Evolutionary conservation across 805 yeast genomes (phyloP), one percentile per base, ranked within the genome.

Genomic region (Yarrowia divulgata): DNA sequence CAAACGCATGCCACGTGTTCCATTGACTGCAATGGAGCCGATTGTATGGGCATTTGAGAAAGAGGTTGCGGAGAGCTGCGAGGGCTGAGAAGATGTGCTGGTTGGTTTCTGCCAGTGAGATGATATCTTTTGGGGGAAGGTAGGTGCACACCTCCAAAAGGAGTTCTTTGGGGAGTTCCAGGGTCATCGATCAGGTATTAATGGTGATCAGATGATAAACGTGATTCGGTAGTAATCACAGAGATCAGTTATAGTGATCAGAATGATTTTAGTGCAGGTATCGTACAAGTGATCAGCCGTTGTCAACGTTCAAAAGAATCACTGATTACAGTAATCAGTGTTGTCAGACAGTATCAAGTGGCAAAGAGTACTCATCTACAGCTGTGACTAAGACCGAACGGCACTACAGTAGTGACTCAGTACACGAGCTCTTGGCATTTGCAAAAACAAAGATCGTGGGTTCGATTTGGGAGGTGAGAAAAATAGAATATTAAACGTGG

Each of bases 71-170:
- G 5, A 49, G 3, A 32, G 37, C 37, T 16, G 18, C 19, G 14
- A 32, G 54, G 16, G 54, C 19, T 13, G 13, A 9, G 23, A 3
- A n/a, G 37, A 8, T 49, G 8, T 49, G 37, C 19, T 8, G 19
- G 54, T 32, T 32, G 12, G 54, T 49, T 9, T 49, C 54, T 14
- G 54, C 54, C 19, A 49, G 39, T 9, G 54, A 16, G n/a, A 49
- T 16, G 54, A 32, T n/a, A 29, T 49, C 54, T 6, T 49, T 9
- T 12, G 35, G 19, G 19, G 13, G 7, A 3, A 49, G 18, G 14
- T 14, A 8, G 1, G 37, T 5, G 13, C 7, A 8, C 39, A 49
- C 54, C 29, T 23, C 29, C 29, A 23, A 4, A 23, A 23, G 29
- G 29, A 23, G 29, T 23, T 23, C 29, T 23, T 23, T 23, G 3